Evolutionary conservation across 352 stramenopile genomes (phyloP), one percentile per base, ranked within the genome.

Genomic region (Globisporangium middletonii): DNA sequence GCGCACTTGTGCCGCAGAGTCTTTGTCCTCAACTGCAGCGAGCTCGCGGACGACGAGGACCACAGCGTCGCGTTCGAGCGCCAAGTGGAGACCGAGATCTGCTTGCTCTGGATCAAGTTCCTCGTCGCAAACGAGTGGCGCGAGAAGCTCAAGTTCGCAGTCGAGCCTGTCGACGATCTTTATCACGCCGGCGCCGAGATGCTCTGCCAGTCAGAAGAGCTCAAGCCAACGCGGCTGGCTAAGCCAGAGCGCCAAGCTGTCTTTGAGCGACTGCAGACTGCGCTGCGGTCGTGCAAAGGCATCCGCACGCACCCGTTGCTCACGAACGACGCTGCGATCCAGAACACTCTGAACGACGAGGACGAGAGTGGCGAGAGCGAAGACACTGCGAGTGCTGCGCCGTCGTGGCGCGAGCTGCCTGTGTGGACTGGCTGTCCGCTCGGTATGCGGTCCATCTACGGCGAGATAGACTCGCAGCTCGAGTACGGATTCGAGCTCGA

Each of bases 71-170:
- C 54, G 16, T 12, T 56, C 9, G 42, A 27, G 48, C 16, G 28
- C 13, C 19, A 63, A 43, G 26, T 48, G 43, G 73, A 83, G 42
- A 48, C 77, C 7, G 73, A 79, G 27, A 53, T 78, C 30, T 55
- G 60, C 16, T 43, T 89, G 12, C 60, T 70, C 18, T 89, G 77
- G 79, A 79, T 88, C 59, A 78, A 86, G 45, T 73, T 83, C 19
- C 63, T 89, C 57, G 59, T 79, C 23, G 76, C 73, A 48, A 86
- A 86, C 56, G 75, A 85, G 33, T 89, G 81, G 70, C 77, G 81
- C 15, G 77, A 87, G 45, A 68, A 65, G 43, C 56, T 88, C 43
- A 83, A 80, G 72, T 83, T 86, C 50, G 73, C 73, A 0, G 74
- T 69, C 15, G 77, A 70, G 6, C 73, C 75, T 4, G 65, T 88